These are phyloP conservation scores for Williopsis jadinii DNA, from an alignment of 1,139 yeast species.

Conservation along the genomic window DNA sequence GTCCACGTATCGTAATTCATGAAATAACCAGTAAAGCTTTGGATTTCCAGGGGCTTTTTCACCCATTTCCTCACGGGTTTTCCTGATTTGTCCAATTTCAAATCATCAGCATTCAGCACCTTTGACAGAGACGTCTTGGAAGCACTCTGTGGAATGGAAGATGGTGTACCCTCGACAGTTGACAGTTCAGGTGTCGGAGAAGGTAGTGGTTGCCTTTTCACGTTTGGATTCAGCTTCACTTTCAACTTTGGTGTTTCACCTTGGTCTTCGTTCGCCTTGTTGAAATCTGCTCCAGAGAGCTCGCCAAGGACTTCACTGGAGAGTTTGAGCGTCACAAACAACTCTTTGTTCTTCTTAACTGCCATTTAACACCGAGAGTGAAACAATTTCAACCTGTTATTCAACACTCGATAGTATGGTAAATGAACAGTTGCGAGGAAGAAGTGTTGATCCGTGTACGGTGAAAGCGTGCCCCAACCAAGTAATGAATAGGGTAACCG, in stretches of 20 bases:
- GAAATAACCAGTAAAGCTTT: constrained; percentile 55
- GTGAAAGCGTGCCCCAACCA: no score
- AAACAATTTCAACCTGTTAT: no score
- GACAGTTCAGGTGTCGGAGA: constrained; percentile 9
- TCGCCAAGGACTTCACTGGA: constrained; percentile 19
- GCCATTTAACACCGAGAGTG: no score
- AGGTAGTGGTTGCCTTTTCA: neutral
- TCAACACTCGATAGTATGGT: no score
- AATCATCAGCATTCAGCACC: constrained; percentile 8
- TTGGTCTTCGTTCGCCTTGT: no score
- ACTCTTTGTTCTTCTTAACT: constrained; percentile 9
- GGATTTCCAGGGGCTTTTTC: constrained; percentile 39
- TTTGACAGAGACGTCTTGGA: constrained; percentile 8
- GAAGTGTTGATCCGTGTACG: no score
- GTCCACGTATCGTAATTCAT: constrained; percentile 40
- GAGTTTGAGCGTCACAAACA: constrained; percentile 24
- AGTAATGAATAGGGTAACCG: no score
- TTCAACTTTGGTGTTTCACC: no score
- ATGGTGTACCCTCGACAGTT: constrained; percentile 8
- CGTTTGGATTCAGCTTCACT: no score
- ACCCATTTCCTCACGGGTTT: constrained; percentile 46
- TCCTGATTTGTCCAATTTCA: constrained; percentile 40
- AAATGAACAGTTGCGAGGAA: no score
- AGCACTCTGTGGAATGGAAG: neutral
- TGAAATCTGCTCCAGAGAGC: constrained; percentile 7